Base-by-base conservation (phyloP, 2,329 filamentous ascomycete species). In the Chaetomium strumarium region DNA sequence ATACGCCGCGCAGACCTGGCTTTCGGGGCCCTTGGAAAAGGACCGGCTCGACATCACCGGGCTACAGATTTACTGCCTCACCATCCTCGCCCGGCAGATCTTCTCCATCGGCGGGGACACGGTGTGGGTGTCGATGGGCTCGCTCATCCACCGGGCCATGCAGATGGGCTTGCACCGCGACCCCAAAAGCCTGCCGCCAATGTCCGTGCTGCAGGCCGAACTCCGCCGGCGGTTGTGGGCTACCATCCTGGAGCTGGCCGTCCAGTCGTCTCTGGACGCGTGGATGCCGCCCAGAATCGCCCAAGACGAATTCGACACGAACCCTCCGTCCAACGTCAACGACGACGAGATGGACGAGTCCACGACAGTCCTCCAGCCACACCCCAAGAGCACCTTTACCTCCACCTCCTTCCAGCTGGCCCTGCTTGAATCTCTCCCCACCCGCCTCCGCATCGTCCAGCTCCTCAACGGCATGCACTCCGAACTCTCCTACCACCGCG, bases 81-180 rank as follows among this genome's bases (percentile, higher is more conserved):
- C 62, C 0, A 63, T 72, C 6, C 50, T 75, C 2, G 69, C 67
- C 1, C 65, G 72, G 0, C 70, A 75, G 55, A 64, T 71, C n/a
- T 71, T 71, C 51, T 69, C 67, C 1, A 62, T 73, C 7, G 69
- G 70, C 11, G 70, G 68, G 1, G 72, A 73, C 40, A 59, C 71
- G 6, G 63, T 70, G 0, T 75, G 72, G 72, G 65, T 69, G 40
- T 71, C 71, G 3, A 64, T 63, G 34, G 72, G 73, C 0, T 69
- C 70, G 0, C 66, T 76, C 0, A 49, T 74, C 9, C 66, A 71
- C 41, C 61, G 52, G n/a, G 71, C 71, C 9, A 74, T 75, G 70
- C 68, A 73, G 46, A 68, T 75, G n/a, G 72, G 71, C 2, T 55
- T 75, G 6, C 70, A 75, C 55, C 70, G 70, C 9, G 72, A 75